phyloP scores from a whole-genome alignment of 305 asterid species.

The Withania somnifera region DNA sequence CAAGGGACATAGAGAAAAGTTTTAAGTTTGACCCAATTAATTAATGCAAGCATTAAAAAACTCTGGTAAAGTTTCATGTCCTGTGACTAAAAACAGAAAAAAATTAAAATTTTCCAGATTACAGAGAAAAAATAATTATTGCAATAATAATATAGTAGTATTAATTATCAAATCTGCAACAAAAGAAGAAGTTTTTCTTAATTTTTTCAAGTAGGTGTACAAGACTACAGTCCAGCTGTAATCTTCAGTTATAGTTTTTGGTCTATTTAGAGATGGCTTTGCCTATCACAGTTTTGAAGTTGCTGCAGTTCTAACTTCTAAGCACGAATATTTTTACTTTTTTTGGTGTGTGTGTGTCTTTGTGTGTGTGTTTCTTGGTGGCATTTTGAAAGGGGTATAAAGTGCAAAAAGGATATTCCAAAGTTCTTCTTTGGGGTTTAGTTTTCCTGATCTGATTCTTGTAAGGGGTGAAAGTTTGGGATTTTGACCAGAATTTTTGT shows the following conservation, averaged over 20 bases:
- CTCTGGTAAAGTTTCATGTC: not conserved
- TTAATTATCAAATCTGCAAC: not conserved
- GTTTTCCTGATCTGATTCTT: constrained; percentile 1
- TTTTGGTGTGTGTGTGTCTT: no score
- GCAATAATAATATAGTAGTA: not conserved
- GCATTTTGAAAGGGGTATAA: constrained; percentile 5
- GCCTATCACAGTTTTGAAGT: not conserved
- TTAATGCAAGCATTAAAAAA: constrained; percentile 2
- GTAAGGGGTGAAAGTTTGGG: not conserved
- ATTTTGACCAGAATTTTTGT: not conserved
- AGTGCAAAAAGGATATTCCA: not conserved
- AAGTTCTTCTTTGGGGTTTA: not conserved
- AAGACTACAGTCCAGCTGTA: constrained; percentile 5
- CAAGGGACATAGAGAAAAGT: not conserved
- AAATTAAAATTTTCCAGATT: not conserved
- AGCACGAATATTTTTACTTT: not conserved
- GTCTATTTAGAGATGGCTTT: not conserved
- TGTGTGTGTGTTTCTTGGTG: not conserved
- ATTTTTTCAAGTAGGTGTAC: constrained; percentile 1
- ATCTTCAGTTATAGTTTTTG: not conserved
- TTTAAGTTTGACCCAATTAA: constrained; percentile 7
- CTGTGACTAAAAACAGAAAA: not conserved
- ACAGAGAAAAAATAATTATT: not conserved
- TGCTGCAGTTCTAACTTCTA: constrained; percentile 4
- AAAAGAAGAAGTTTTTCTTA: not conserved